Percentiles rank a stretch among this genome's conserved stretches.
Conservation (phyloP, 2,329 filamentous ascomycete species). For the Colletotrichum sp. region DNA sequence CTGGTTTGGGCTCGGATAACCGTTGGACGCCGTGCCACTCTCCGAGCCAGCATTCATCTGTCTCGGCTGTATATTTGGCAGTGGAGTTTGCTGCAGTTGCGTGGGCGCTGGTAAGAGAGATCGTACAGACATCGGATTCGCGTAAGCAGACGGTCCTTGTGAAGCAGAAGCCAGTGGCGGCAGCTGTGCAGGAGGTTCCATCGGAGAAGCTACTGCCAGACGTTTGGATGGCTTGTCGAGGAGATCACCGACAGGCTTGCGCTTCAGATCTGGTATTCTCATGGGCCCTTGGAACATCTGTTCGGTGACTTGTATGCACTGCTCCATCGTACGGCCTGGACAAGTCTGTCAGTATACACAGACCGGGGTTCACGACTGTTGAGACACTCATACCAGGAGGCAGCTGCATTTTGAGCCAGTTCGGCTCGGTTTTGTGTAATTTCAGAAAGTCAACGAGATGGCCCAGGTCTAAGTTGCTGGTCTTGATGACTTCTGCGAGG, state of each 20-base stretch:
- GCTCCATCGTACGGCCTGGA: constrained; percentile 51
- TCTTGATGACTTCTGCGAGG: constrained; percentile 63
- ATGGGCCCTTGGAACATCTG: constrained; percentile 40
- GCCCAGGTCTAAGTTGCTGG: constrained; percentile 53
- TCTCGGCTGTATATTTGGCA: constrained; percentile 25
- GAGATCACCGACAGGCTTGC: constrained; percentile 39
- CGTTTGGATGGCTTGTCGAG: constrained; percentile 37
- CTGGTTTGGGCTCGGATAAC: neutral
- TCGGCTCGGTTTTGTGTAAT: constrained; percentile 36
- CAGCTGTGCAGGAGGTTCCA: constrained; percentile 10
- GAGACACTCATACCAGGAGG: constrained; percentile 45
- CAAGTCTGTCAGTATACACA: neutral
- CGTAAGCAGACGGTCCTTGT: neutral
- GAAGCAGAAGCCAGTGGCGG: constrained; percentile 1
- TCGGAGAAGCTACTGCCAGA: constrained; percentile 23
- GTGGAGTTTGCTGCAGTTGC: constrained; percentile 8
- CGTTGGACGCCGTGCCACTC: neutral
- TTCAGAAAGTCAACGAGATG: constrained; percentile 53
- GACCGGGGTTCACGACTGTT: neutral
- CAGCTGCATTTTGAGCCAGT: constrained; percentile 55
- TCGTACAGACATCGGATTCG: neutral
- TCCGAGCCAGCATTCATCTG: neutral
- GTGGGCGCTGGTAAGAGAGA: constrained; percentile 6
- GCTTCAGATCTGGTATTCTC: constrained; percentile 34
- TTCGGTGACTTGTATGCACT: constrained; percentile 47